Base-by-base conservation (phyloP, 768 basidiomycete species). In the Tubosaeta sp. region DNA sequence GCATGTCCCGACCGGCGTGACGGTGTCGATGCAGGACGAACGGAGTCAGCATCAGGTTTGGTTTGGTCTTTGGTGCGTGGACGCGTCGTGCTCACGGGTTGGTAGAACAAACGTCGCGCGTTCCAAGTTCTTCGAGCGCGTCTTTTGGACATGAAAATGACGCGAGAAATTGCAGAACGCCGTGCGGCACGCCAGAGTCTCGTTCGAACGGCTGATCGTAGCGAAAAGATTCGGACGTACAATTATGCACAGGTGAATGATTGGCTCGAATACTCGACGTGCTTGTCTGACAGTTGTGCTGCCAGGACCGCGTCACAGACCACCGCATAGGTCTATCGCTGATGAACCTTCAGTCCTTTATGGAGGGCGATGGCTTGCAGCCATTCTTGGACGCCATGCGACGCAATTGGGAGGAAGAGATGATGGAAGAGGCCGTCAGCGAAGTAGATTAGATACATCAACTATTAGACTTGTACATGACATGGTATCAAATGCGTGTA, bases 11-110 rank as follows among this genome's bases (percentile, higher is more conserved):
- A 89, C 92, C 4, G 94, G 95, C 0, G 86, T 98, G 49, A 88
- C 87, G 1, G 96, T 98, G 9, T 94, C 94, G 8, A 98, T 97
- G 90, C 96, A 99, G 72, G 94, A 99, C 62, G 93, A 94, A 58
- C 81, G 96, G 6, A 91, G 87, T 65, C 96, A 99, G 62, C 95
- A 98, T 67, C 87, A 91, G 74, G 92, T 92, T 51, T 10, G 49
- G 12, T 27, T 27, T 21, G 22, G 7, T 6, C 21, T 12, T 36
- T 12, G 10, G 32, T 32, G 13, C 11, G 3, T 48, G 3, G 21
- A 11, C 29, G 25, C 25, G 25, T 14, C 38, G 12, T n/a, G 4
- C 31, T 25, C 25, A 16, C 16, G 40, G 25, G 3, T 18, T 48
- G 21, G 4, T 46, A 97, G 90, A 98, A 99, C 62, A 86, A 83